Evolutionary conservation across 805 yeast genomes (phyloP), one percentile per base, ranked within the genome.

Genomic region (Zygotorulaspora chibaensis): DNA sequence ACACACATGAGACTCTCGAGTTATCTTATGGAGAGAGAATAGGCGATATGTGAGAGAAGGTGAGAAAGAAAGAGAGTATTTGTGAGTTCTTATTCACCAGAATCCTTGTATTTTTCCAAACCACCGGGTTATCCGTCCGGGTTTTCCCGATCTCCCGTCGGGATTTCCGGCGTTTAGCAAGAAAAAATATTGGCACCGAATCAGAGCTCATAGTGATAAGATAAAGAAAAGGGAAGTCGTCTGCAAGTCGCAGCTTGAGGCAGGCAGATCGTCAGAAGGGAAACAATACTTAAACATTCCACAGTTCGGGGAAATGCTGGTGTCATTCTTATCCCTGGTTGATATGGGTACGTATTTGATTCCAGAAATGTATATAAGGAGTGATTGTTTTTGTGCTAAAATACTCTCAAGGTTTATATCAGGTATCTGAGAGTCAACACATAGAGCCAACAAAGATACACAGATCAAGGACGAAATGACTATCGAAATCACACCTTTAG

Each of bases 401-500:
- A 20, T 7, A 20, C 7, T 20, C 7, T 4, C 25, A 20, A 20
- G 4, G 7, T 20, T 20, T 20, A 7, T n/a, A n/a, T n/a, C n/a
- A n/a, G n/a, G n/a, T n/a, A 27, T 27, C 29, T 27, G 15, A 33
- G 30, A 25, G 13, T 2, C 20, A 23, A 23, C n/a, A 20, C 23
- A 7, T 35, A 7, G 12, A 15, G 4, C 16, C 7, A 34, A 17
- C 25, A 18, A 36, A 36, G 11, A 13, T 8, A 23, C 10, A 37
- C 35, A 31, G n/a, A 8, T 8, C 13, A 2, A 11, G 15, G 18
- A 15, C 10, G 28, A 20, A 7, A 56, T 56, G 54, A 50, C 56
- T 28, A 30, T 58, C 16, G 43, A 50, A 5, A 54, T 58, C 16
- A 52, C 53, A 2, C 56, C 56, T 17, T 41, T 58, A 23, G 56